Conservation (phyloP, 2,329 filamentous ascomycete species). For the Zymoseptoria brevis region DNA sequence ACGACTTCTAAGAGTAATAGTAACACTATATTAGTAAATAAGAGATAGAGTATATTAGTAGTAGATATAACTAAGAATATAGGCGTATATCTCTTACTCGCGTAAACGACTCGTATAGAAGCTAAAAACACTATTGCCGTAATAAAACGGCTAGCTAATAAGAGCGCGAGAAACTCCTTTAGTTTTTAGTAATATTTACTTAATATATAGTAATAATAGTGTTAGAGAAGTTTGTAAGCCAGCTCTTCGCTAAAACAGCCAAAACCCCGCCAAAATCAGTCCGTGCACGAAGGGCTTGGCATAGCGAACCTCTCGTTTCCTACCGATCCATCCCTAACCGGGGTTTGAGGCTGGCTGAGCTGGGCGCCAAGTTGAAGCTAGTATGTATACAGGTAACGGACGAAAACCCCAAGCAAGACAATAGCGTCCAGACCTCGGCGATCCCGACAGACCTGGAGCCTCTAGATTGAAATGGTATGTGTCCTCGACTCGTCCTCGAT, state of each 20-base stretch:
- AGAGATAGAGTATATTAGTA: background rate
- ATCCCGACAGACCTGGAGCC: too few species aligned
- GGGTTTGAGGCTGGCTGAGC: too few species aligned
- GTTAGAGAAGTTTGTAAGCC: background rate
- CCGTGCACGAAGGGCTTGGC: background rate
- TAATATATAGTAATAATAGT: background rate
- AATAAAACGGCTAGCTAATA: background rate
- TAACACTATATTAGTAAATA: too few species aligned
- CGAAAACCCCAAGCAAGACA: too few species aligned
- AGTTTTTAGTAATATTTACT: background rate
- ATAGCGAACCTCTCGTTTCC: too few species aligned
- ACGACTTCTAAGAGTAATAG: too few species aligned
- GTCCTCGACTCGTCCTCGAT: too few species aligned
- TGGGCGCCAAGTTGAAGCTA: too few species aligned
- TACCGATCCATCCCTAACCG: too few species aligned
- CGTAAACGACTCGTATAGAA: background rate
- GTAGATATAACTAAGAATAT: background rate
- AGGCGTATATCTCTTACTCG: background rate
- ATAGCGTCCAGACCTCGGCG: too few species aligned
- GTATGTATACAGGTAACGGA: too few species aligned
- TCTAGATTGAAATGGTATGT: too few species aligned
- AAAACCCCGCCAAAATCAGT: background rate
- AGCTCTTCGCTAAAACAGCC: background rate
- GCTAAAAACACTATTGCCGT: background rate
- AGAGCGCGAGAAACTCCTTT: background rate